Evolutionary conservation across 371 early-diverging fungal species (phyloP), one percentile per base, ranked within the genome.

Genomic region (Mucor saturninus): DNA sequence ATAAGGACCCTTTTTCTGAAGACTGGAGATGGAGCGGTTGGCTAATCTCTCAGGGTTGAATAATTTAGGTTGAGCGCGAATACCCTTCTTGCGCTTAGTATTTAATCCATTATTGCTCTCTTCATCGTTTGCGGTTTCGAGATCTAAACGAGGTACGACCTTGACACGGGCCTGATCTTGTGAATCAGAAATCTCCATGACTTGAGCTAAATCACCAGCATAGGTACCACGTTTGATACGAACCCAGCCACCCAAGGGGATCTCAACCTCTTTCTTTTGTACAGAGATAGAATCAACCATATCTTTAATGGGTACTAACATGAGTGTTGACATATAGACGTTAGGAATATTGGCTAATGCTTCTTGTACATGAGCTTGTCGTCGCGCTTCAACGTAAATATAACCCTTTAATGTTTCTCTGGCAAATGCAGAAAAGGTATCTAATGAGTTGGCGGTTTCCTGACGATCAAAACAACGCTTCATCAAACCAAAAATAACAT

Each of bases 141-240:
- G 65, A 49, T 93, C 91, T 54, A 97, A 68, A 26, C 98, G 91
- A 42, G 99, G 99, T 26, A 99, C 86, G 39, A 97, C 75, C 61
- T 92, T 94, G 49, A 99, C 87, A 55, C 86, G 84, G 11, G 92
- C 92, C 1, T 79, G 74, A 42, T 95, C 95, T 52, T 90, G 88
- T 10, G 91, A 83, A 40, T 95, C 95, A 4, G 89, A 65, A 14
- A 95, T 83, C 51, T 91, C 90, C 40, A 95, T 56, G 3, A 97
- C 84, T 83, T 96, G 95, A 14, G 89, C 99, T 61, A 99, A 79
- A 83, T 99, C 99, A 40, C 95, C 97, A 5, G 88, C 87, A 73
- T 98, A 99, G 67, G 91, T 97, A 46, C 99, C 99, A 66, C 94
- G 92, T 65, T 91, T 93, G 57, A 99, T 85, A 56, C 99, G 87